Conservation (phyloP, 164 flowering plant species). For the Paratinospora sagittata region DNA sequence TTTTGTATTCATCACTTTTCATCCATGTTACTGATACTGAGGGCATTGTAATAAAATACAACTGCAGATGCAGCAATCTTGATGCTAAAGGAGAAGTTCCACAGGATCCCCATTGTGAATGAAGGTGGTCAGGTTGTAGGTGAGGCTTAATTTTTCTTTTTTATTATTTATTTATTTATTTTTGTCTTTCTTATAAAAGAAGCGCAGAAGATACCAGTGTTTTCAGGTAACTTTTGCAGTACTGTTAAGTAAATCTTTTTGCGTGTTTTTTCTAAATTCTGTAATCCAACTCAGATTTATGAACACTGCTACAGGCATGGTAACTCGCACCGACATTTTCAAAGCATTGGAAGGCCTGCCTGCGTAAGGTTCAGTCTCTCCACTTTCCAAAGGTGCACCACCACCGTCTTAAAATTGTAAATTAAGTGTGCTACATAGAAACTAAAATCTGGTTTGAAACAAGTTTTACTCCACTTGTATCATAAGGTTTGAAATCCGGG, state of each 20-base stretch:
- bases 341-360: conserved; percentile 24
- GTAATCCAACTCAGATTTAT: not conserved
- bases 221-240: not conserved
- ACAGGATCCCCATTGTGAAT: conserved; percentile 32
- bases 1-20: not conserved
- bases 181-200: not conserved
- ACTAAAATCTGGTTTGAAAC: not conserved
- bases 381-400: not conserved
- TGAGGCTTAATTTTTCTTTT: conserved; percentile 13
- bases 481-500: not conserved
- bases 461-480: not conserved
- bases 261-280: not conserved
- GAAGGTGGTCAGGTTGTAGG: conserved; percentile 27
- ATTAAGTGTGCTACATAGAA: not conserved
- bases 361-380: not conserved
- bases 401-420: not conserved
- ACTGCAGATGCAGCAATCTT: conserved; percentile 30
- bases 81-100: conserved; percentile 30
- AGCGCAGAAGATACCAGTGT: not conserved
- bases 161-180: no score
- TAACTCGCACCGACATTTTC: conserved; percentile 29
- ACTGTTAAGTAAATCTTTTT: not conserved
- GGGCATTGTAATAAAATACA: not conserved
- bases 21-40: not conserved
- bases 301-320: conserved; percentile 23